A percentile compares a stretch with the other conserved stretches of the same genome.
Conservation (phyloP, 768 basidiomycete species). For the Trametes coccinea region DNA sequence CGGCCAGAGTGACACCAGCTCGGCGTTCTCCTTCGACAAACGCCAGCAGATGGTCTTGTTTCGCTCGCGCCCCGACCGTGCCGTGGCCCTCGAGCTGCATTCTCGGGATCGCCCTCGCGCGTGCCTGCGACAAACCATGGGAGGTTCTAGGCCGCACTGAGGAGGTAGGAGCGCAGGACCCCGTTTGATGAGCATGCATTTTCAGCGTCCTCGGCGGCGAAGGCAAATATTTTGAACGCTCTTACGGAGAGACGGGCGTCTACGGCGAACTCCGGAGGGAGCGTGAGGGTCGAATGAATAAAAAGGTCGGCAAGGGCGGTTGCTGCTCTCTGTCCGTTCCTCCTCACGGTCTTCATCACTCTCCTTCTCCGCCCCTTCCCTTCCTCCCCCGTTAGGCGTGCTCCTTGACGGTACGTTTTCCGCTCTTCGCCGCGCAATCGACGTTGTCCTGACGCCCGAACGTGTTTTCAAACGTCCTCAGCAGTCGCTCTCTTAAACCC, state of each 20-base stretch:
- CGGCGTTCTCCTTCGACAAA: background rate
- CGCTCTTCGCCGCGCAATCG: constrained; percentile 11
- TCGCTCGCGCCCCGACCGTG: background rate
- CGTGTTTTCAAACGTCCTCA: constrained; percentile 5
- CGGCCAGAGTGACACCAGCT: background rate
- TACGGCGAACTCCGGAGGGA: constrained; percentile 6
- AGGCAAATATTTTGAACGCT: constrained; percentile 5
- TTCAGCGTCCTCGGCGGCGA: background rate
- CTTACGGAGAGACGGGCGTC: background rate
- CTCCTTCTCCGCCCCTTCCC: constrained; percentile 19
- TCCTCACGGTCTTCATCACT: constrained; percentile 27
- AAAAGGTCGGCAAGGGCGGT: background rate
- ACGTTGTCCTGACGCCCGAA: constrained; percentile 5
- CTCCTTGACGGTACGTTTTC: constrained; percentile 25
- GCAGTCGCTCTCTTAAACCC: constrained; percentile 30
- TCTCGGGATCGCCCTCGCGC: background rate
- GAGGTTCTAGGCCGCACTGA: constrained; percentile 2
- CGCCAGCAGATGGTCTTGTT: background rate
- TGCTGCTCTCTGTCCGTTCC: constrained; percentile 7
- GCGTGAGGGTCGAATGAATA: constrained; percentile 1
- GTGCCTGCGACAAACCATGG: background rate
- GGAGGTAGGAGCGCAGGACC: background rate
- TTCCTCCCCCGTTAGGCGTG: constrained; percentile 22
- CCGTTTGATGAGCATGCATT: background rate
- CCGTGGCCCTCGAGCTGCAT: background rate